Base-by-base conservation (phyloP, 2,329 filamentous ascomycete genomes). In the Drechslerella stenobrocha region DNA sequence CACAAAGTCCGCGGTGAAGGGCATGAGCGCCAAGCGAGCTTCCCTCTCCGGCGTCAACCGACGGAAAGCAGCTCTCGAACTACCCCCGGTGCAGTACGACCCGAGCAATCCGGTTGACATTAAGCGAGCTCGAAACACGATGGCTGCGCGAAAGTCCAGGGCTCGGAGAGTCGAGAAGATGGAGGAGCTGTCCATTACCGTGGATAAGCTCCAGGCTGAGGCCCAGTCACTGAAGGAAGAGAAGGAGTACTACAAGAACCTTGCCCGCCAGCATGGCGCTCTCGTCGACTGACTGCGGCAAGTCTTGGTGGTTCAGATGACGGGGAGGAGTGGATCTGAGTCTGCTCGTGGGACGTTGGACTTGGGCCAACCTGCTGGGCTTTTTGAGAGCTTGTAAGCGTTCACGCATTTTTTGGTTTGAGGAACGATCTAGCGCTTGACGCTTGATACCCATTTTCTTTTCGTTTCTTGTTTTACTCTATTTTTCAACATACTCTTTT, bases 41-140 rank as follows among this genome's bases (percentile, higher is more conserved):
- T 83, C 83, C 50, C 80, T 86, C 47, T 80, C 86, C 71, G 89
- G 89, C 69, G 85, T 95, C 57, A 83, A 78, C 74, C 79, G 87
- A 73, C 87, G 88, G 71, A 86, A 88, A 76, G 87, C 89, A 70
- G 85, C 89, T 75, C 22, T 40, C 5, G 63, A 67, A 8, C 28
- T 67, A 11, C 63, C 63, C 32, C 63, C 63, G 6, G 63, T 67
- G 22, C 55, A 59, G 44, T 67, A 60, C 50, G 89, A 96, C 72
- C 83, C 85, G 0, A 78, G 73, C 40, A 91, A 96, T 74, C 83
- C 82, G 7, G 76, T 87, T n/a, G 90, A 89, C 18, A 83, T 91
- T 81, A 96, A 96, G 85, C 88, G 92, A 76, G 91, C 90, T 51
- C 87, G 90, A 72, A 97, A 96, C 77, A 95, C 90, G 6, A 83